Evolutionary conservation across 345 rosid genomes (phyloP).

Genomic region (Turnera subulata): DNA sequence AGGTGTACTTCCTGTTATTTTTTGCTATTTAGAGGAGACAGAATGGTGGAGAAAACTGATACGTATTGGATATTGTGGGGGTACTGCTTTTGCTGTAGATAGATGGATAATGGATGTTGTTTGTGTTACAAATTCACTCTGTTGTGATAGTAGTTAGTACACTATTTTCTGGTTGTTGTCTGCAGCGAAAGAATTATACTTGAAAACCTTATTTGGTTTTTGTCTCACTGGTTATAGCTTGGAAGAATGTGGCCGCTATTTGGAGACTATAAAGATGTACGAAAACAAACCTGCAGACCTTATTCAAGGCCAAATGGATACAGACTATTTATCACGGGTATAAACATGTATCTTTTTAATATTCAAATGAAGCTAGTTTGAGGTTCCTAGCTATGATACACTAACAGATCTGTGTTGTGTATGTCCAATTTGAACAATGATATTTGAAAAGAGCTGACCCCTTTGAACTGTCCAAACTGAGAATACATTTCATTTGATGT

Average conservation of each 20-base stretch:
- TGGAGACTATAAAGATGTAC: slow-evolving; percentile 91
- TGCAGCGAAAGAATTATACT: slow-evolving; percentile 2
- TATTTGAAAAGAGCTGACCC: not conserved
- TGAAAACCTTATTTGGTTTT: not conserved
- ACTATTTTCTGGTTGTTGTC: too few species aligned
- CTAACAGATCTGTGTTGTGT: not conserved
- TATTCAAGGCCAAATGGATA: slow-evolving; percentile 90
- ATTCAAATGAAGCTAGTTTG: not conserved
- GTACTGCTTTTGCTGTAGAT: not conserved
- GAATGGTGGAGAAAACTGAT: too few species aligned
- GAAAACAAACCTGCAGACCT: slow-evolving; percentile 97
- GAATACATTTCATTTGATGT: slow-evolving; percentile 20
- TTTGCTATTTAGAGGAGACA: too few species aligned
- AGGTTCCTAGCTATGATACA: not conserved
- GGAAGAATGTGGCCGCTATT: slow-evolving; percentile 94
- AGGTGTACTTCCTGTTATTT: too few species aligned
- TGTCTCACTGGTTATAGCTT: slow-evolving; percentile 41
- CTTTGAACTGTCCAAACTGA: slow-evolving; percentile 10
- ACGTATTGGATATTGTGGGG: too few species aligned
- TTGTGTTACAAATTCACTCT: too few species aligned
- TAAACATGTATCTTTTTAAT: not conserved
- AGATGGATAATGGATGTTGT: too few species aligned
- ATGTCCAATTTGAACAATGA: not conserved
- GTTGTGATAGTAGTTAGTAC: too few species aligned
- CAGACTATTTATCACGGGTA: slow-evolving; percentile 86